Conservation (phyloP, 176 grass and related monocot species). For the Panicum miliaceum region DNA sequence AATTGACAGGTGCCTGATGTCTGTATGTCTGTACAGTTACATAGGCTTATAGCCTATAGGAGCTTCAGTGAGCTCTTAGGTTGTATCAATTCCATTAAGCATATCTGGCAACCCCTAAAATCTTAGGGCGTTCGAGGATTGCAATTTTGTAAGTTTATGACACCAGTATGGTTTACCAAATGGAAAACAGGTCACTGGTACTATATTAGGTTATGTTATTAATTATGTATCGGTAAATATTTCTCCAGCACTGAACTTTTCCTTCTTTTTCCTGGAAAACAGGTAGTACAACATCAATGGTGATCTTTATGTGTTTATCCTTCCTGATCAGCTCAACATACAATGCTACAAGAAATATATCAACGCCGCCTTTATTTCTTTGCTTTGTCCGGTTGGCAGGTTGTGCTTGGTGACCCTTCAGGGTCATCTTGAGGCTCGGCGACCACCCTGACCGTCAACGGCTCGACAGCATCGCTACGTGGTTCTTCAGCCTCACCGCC, state of each 20-base stretch:
- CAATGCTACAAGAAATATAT: slow-evolving; percentile 7
- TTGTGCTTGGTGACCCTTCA: slow-evolving; percentile 43
- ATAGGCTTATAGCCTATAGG: background rate
- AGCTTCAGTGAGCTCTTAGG: background rate
- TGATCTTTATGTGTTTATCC: slow-evolving; percentile 12
- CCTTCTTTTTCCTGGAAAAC: background rate
- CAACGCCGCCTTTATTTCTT: slow-evolving; percentile 35
- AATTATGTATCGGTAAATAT: background rate
- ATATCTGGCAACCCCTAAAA: background rate
- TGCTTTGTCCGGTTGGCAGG: slow-evolving; percentile 25
- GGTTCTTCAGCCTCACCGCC: background rate
- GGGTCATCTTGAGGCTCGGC: slow-evolving; percentile 9
- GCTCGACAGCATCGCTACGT: background rate
- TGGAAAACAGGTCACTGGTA: background rate
- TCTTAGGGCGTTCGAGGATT: background rate
- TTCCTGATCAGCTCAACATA: slow-evolving; percentile 28
- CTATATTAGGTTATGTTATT: background rate
- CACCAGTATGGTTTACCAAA: background rate
- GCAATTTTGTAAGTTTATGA: background rate
- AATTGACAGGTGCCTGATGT: background rate
- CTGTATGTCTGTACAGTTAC: background rate
- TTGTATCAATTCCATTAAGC: background rate
- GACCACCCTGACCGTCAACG: background rate
- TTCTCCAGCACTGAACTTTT: background rate
- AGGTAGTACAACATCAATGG: background rate